Base-by-base conservation (phyloP, 805 yeast species). In the Spathaspora boniae region DNA sequence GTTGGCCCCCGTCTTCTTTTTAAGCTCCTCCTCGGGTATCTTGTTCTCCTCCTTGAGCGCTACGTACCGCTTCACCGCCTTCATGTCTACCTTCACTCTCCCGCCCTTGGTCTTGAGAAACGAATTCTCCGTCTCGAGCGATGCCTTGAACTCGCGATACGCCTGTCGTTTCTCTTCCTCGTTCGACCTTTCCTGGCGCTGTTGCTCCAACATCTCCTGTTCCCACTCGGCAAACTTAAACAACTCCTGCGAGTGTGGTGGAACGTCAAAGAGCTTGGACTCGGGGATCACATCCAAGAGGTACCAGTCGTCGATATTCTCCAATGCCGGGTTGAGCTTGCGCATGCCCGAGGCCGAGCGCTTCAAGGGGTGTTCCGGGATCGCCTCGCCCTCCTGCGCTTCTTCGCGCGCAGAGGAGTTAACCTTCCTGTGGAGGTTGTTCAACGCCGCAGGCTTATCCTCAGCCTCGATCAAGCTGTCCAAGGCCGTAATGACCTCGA, bases 331-430 rank as follows among this genome's bases (percentile, higher is more conserved):
- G 37, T 63, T 65, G 34, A 61, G 42, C 23, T 57, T 58, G 23
- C 64, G 51, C 63, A 64, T 60, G 5, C 70, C 70, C 31, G 67
- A 62, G 31, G 65, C 47, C 5, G 69, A 54, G 36, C 53, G 58
- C 34, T 60, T 63, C 29, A 65, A 50, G 4, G 68, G 56, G 38
- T 67, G 73, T 33, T 60, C 68, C 4, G 62, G 60, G 17, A 56
- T 33, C 15, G 4, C 9, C 16, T 29, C 38, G 14, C 30, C 37
- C 15, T 17, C 19, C 12, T 24, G 26, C 14, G 26, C 36, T 24
- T 33, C 22, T 22, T n/a, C n/a, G n/a, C n/a, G n/a, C n/a, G n/a
- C n/a, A n/a, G n/a, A n/a, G n/a, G n/a, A n/a, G n/a, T n/a, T n/a
- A n/a, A n/a, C n/a, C n/a, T n/a, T n/a, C n/a, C n/a, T n/a, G n/a